phyloP scores from a whole-genome alignment of 805 yeast species.

The Torulaspora indica region DNA sequence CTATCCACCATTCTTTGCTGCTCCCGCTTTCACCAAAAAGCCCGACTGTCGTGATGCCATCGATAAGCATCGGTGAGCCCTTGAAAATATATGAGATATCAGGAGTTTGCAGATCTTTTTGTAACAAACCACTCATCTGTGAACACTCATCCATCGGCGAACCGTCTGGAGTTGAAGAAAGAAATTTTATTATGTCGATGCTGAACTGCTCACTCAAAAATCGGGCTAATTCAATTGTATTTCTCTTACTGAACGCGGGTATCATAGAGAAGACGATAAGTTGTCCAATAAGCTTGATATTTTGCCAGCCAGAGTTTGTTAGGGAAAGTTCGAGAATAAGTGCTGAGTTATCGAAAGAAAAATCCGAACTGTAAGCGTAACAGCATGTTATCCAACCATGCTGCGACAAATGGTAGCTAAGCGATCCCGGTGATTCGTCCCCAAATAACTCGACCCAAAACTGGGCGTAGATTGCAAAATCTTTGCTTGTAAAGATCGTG shows the following conservation, averaged over 20 bases:
- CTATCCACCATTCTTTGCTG: constrained; percentile 42
- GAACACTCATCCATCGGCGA: constrained; percentile 49
- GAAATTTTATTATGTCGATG: constrained; percentile 44
- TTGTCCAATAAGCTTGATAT: constrained; percentile 35
- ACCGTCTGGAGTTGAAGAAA: constrained; percentile 38
- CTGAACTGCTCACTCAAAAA: constrained; percentile 46
- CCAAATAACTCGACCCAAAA: constrained; percentile 60
- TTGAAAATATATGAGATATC: constrained; percentile 42
- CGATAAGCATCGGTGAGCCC: constrained; percentile 37
- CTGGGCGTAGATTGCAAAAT: constrained; percentile 33
- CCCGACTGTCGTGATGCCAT: constrained; percentile 9
- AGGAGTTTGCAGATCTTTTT: constrained; percentile 34
- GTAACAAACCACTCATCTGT: constrained; percentile 38
- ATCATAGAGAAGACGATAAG: constrained; percentile 32
- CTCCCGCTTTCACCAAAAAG: constrained; percentile 30
- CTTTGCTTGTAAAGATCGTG: constrained; percentile 19
- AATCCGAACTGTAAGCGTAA: constrained; percentile 40
- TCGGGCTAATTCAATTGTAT: constrained; percentile 34
- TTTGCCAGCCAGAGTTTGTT: constrained; percentile 44
- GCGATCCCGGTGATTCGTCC: constrained; percentile 52
- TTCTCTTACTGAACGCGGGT: constrained; percentile 15
- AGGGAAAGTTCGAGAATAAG: constrained; percentile 49
- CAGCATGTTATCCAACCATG: constrained; percentile 39
- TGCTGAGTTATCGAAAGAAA: constrained; percentile 37
- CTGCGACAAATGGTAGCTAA: constrained; percentile 40